Conservation (phyloP, 352 stramenopile species). For the Globisporangium cystogenes region DNA sequence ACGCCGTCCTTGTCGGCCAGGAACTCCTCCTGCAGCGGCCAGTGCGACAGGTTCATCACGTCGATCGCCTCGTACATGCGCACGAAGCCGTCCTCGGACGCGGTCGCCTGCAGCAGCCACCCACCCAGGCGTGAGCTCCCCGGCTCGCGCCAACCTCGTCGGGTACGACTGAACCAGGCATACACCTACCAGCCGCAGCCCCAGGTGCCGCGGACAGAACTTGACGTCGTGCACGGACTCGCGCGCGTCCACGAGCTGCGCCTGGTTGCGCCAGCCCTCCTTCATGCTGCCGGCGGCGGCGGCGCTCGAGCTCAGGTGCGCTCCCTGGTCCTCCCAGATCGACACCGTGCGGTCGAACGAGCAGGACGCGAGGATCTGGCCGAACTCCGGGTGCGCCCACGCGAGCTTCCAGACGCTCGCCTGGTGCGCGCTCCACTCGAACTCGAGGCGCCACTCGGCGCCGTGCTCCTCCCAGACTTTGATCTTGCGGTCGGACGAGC, state of each 20-base stretch:
- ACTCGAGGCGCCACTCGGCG: conserved; percentile 80
- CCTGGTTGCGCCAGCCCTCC: conserved; percentile 79
- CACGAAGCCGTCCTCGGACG: conserved; percentile 92
- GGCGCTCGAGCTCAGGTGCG: conserved; percentile 37
- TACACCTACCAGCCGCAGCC: conserved; percentile 79
- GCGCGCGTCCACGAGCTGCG: conserved; percentile 88
- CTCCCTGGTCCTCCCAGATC: conserved; percentile 92
- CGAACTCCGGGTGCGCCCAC: conserved; percentile 96
- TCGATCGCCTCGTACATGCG: conserved; percentile 95
- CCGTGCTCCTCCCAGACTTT: conserved; percentile 87
- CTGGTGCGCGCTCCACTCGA: conserved; percentile 89
- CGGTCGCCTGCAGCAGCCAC: conserved; percentile 67
- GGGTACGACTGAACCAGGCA: too few relatives aligned
- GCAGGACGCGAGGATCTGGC: conserved; percentile 93
- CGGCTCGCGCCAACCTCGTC: too few relatives aligned
- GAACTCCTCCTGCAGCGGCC: conserved; percentile 88
- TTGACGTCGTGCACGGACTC: conserved; percentile 94
- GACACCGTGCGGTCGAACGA: conserved; percentile 92
- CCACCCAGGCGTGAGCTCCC: too few relatives aligned
- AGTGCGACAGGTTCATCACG: conserved; percentile 95
- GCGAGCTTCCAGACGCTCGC: conserved; percentile 91
- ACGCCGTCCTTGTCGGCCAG: conserved; percentile 80
- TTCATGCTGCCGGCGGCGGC: conserved; percentile 16
- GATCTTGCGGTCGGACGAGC: conserved; percentile 90
- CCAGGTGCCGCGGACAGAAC: conserved; percentile 92